Conservation (phyloP, 495 filamentous ascomycete species). For the Pyrenula aspistea region DNA sequence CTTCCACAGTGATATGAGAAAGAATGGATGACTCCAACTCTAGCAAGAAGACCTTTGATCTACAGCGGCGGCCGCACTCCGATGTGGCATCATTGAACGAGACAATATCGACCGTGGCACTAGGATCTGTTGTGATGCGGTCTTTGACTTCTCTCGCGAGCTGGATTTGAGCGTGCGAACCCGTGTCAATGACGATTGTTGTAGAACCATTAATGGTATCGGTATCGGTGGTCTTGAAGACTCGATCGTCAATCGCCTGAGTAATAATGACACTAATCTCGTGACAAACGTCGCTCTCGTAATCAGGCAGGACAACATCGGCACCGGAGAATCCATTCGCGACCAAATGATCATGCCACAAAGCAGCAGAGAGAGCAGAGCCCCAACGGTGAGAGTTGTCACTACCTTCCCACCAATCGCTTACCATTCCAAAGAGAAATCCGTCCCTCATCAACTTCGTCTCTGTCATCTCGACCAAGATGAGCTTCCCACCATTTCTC, state of each 20-base stretch:
- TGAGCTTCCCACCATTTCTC: constrained; percentile 26
- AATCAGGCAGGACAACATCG: constrained; percentile 12
- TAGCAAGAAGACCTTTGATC: constrained; percentile 1
- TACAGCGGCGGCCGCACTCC: neutral
- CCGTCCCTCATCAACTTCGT: neutral
- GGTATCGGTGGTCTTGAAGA: neutral
- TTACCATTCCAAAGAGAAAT: constrained; percentile 3
- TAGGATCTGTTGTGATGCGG: neutral
- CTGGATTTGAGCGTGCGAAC: neutral
- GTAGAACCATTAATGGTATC: neutral
- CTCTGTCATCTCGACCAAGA: constrained; percentile 19
- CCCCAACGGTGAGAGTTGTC: too few relatives aligned
- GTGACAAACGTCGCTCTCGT: neutral
- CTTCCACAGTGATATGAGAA: neutral
- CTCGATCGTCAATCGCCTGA: too few relatives aligned
- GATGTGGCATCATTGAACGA: neutral
- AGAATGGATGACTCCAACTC: constrained; percentile 2
- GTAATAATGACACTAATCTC: constrained; percentile 13
- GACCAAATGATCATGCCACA: too few relatives aligned
- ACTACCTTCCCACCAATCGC: constrained; percentile 5
- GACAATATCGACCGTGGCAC: neutral
- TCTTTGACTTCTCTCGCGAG: neutral
- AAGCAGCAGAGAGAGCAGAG: too few relatives aligned
- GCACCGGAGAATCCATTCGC: constrained; percentile 35
- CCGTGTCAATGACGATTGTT: neutral